phyloP scores from a whole-genome alignment of 805 yeast genomes.

The Candida alai region DNA sequence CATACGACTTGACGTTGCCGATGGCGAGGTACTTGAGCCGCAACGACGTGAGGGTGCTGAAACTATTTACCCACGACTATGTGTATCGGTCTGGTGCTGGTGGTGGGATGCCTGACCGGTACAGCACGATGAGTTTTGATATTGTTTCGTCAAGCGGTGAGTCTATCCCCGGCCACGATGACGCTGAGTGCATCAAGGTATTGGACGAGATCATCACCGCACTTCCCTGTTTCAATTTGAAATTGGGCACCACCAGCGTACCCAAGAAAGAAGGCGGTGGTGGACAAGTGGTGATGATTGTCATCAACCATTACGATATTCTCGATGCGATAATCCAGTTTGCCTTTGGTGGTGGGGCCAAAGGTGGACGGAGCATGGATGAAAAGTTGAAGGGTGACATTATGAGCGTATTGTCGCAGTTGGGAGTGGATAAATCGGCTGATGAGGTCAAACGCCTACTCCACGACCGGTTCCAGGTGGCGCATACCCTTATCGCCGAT shows the following conservation, averaged over 20 bases:
- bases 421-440: conserved; percentile 64
- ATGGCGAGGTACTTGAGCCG: conserved; percentile 81
- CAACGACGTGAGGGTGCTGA: conserved; percentile 45
- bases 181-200: conserved; percentile 85
- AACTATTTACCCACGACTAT: conserved; percentile 70
- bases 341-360: conserved; percentile 77
- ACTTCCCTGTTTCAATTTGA: conserved; percentile 61
- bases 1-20: conserved; percentile 87
- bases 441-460: conserved; percentile 48
- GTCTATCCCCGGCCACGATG: no score
- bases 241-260: conserved; percentile 47
- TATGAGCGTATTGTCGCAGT: conserved; percentile 67
- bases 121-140: conserved; percentile 85
- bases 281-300: conserved; percentile 31
- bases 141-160: no score
- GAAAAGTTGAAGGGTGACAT: conserved; percentile 56
- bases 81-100: conserved; percentile 68
- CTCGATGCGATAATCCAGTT: conserved; percentile 58
- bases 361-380: no score
- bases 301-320: conserved; percentile 78
- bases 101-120: conserved; percentile 72
- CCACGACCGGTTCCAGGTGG: conserved; percentile 60
- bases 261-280: no score
- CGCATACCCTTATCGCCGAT: conserved; percentile 80
- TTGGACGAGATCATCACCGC: conserved; percentile 65